Evolutionary conservation across 768 basidiomycete species (phyloP).

Genomic region (Plicaturopsis crispa): DNA sequence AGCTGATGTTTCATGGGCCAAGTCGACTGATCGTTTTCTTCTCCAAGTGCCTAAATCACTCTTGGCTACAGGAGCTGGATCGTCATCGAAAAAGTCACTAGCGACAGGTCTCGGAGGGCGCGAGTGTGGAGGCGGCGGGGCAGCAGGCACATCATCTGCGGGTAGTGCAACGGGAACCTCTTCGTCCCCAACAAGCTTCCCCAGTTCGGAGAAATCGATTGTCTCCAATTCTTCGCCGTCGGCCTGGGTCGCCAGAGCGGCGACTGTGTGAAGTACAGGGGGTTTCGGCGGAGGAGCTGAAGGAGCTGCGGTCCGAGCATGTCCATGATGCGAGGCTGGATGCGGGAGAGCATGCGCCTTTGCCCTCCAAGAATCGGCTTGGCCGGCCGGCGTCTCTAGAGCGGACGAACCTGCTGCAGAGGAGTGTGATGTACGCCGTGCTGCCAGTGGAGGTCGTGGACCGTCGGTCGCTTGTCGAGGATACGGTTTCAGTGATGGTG

Average conservation of each 20-base stretch:
- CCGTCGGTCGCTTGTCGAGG: constrained; percentile 19
- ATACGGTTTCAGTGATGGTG: constrained; percentile 25
- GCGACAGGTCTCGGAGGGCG: constrained; percentile 46
- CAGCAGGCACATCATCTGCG: constrained; percentile 14
- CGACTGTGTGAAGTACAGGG: constrained; percentile 32
- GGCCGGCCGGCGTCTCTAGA: constrained; percentile 23
- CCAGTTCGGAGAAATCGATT: constrained; percentile 77
- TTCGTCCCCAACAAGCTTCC: constrained; percentile 60
- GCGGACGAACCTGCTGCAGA: constrained; percentile 11
- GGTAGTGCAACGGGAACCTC: constrained; percentile 21
- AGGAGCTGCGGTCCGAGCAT: constrained; percentile 15
- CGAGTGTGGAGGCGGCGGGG: constrained; percentile 11
- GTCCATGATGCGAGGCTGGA: constrained; percentile 19
- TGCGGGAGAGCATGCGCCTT: constrained; percentile 23
- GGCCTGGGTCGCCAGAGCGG: constrained; percentile 34
- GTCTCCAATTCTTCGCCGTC: constrained; percentile 68
- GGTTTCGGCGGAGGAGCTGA: constrained; percentile 25
- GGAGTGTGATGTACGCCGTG: constrained; percentile 18
- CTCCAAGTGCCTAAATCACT: constrained; percentile 38
- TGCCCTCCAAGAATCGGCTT: constrained; percentile 61
- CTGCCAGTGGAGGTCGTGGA: constrained; percentile 17
- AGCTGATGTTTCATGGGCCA: neutral
- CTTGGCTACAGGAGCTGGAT: constrained; percentile 15
- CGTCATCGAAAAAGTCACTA: constrained; percentile 68
- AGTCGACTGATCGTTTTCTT: constrained; percentile 16